phyloP scores from a whole-genome alignment of 495 filamentous ascomycete genomes.

The Hypomontagnella submonticulosa region DNA sequence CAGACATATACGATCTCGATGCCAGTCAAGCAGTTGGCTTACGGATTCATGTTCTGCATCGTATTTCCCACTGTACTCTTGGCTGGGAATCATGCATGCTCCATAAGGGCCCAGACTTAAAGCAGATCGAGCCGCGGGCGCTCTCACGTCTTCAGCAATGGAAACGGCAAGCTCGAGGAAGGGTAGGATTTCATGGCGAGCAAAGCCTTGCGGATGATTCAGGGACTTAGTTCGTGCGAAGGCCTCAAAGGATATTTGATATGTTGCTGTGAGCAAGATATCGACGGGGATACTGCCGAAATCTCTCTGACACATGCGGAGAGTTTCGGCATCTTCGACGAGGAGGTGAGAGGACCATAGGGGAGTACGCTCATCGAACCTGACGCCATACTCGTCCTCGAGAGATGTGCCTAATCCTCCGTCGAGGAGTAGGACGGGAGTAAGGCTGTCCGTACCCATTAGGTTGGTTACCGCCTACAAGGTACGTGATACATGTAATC shows the following conservation, averaged over 20 bases:
- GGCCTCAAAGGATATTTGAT: constrained; percentile 67
- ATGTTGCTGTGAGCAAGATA: constrained; percentile 71
- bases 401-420: constrained; percentile 75
- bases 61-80: constrained; percentile 73
- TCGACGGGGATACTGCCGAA: constrained; percentile 67
- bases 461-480: too few relatives aligned
- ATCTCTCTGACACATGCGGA: constrained; percentile 62
- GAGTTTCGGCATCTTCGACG: constrained; percentile 58
- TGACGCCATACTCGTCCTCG: constrained; percentile 61
- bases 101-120: constrained; percentile 73
- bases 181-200: constrained; percentile 31
- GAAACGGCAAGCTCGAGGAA: constrained; percentile 51
- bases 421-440: constrained; percentile 65
- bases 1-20: constrained; percentile 61
- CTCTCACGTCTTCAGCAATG: constrained; percentile 51
- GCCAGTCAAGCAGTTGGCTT: constrained; percentile 63
- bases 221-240: constrained; percentile 56
- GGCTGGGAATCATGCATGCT: constrained; percentile 69
- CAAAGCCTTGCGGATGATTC: constrained; percentile 39
- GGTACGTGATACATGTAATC: too few relatives aligned
- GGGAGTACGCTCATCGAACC: constrained; percentile 63
- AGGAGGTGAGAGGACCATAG: constrained; percentile 75
- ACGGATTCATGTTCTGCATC: constrained; percentile 56
- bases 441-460: constrained; percentile 11
- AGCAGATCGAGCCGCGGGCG: constrained; percentile 50